Evolutionary conservation across 768 basidiomycete genomes (phyloP).

Genomic region (Termitomyces sp.): DNA sequence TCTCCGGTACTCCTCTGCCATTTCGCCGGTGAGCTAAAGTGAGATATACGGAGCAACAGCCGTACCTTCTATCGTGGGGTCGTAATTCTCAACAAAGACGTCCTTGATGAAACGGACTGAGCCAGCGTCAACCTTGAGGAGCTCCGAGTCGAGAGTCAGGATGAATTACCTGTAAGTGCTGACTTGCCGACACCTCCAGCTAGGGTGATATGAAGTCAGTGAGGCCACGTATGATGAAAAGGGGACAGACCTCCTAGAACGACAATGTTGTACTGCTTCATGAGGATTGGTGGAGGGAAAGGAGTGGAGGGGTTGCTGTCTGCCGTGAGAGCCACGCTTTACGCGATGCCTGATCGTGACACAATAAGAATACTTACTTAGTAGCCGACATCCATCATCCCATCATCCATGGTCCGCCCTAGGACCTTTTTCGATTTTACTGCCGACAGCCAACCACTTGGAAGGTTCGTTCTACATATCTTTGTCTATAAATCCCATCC

Average conservation of each 20-base stretch:
- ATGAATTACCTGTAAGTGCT: slow-evolving; percentile 54
- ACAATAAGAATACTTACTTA: slow-evolving; percentile 4
- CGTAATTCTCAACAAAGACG: slow-evolving; percentile 70
- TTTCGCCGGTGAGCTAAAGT: slow-evolving; percentile 6
- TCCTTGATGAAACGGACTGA: slow-evolving; percentile 68
- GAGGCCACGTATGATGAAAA: not conserved
- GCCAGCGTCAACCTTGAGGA: not conserved
- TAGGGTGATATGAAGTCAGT: slow-evolving; percentile 20
- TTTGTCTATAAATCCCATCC: not conserved
- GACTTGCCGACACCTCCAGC: slow-evolving; percentile 90
- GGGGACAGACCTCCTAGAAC: slow-evolving; percentile 66
- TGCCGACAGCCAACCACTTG: slow-evolving; percentile 40
- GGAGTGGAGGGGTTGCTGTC: slow-evolving; percentile 7
- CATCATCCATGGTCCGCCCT: slow-evolving; percentile 51
- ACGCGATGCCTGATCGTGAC: slow-evolving; percentile 7
- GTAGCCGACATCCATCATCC: slow-evolving; percentile 9
- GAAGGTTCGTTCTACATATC: slow-evolving; percentile 38
- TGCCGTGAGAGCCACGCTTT: slow-evolving; percentile 14
- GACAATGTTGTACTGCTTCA: slow-evolving; percentile 73
- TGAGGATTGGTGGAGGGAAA: slow-evolving; percentile 17
- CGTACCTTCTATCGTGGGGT: slow-evolving; percentile 81
- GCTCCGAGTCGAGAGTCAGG: not conserved
- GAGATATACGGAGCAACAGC: not conserved
- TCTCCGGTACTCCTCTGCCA: slow-evolving; percentile 65
- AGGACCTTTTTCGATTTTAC: slow-evolving; percentile 69